Conservation (phyloP, 2,329 filamentous ascomycete genomes). For the Myrmaecium sp. region DNA sequence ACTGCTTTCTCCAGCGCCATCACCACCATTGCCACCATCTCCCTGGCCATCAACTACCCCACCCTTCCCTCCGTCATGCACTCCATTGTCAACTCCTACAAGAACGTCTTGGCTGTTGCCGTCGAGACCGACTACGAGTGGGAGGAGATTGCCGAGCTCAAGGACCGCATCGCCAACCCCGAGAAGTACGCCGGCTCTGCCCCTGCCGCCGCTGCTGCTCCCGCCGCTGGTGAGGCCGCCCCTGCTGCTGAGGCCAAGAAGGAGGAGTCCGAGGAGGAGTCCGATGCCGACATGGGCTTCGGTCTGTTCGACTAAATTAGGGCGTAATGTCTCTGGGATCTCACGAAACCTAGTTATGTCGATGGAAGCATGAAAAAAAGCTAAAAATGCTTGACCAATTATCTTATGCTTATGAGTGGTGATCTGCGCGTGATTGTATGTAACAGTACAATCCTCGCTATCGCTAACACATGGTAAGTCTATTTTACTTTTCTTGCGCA, state of each 20-base stretch:
- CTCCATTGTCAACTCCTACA: slow-evolving; percentile 94
- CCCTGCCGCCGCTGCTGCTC: slow-evolving; percentile 46
- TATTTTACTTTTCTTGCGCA: slow-evolving; percentile 5
- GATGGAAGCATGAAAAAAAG: too few species aligned
- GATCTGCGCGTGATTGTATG: slow-evolving; percentile 13
- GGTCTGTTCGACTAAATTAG: slow-evolving; percentile 35
- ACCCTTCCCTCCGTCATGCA: slow-evolving; percentile 93
- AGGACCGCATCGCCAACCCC: slow-evolving; percentile 99
- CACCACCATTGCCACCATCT: slow-evolving; percentile 74
- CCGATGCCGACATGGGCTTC: slow-evolving; percentile 38
- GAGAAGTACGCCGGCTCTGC: slow-evolving; percentile 82
- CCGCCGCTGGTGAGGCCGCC: slow-evolving; percentile 33
- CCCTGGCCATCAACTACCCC: slow-evolving; percentile 85
- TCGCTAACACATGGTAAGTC: slow-evolving; percentile 25
- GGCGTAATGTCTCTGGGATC: slow-evolving; percentile 2
- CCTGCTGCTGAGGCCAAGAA: slow-evolving; percentile 17
- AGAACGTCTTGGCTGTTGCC: slow-evolving; percentile 84
- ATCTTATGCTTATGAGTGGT: slow-evolving; percentile 8
- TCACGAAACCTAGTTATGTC: slow-evolving; percentile 7
- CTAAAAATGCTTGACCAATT: slow-evolving; percentile 10
- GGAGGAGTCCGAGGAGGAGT: slow-evolving; percentile 42
- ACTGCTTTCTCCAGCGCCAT: slow-evolving; percentile 67
- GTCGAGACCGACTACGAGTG: slow-evolving; percentile 82
- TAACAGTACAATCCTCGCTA: slow-evolving; percentile 13
- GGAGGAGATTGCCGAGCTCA: slow-evolving; percentile 92